phyloP scores from a whole-genome alignment of 2,329 filamentous ascomycete species.

The Paraphaeosphaeria sporulosa region DNA sequence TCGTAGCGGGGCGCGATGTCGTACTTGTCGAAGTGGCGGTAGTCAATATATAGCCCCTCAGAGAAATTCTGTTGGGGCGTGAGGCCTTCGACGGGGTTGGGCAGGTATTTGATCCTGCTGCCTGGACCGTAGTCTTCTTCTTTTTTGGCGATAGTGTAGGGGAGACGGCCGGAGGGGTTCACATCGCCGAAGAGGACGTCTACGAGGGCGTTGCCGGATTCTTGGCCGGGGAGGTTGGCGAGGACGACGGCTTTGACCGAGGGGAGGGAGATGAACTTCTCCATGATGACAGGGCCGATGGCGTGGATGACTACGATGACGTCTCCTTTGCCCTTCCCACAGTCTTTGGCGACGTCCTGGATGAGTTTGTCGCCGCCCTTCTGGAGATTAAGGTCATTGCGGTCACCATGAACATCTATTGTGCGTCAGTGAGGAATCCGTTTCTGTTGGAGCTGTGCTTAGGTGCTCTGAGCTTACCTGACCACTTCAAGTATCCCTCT shows the following conservation, averaged over 20 bases:
- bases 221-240: constrained; percentile 75
- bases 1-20: constrained; percentile 78
- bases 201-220: constrained; percentile 50
- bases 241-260: constrained; percentile 81
- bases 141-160: constrained; percentile 65
- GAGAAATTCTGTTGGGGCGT: constrained; percentile 83
- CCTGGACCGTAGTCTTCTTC: constrained; percentile 79
- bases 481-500: constrained; percentile 71
- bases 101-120: constrained; percentile 72
- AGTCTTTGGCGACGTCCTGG: constrained; percentile 73
- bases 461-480: constrained; percentile 15
- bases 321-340: constrained; percentile 64
- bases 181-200: constrained; percentile 51
- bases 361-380: constrained; percentile 81
- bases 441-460: neutral
- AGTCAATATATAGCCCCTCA: constrained; percentile 88
- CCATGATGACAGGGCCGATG: constrained; percentile 82
- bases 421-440: constrained; percentile 5
- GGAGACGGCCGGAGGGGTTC: constrained; percentile 59
- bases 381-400: constrained; percentile 78
- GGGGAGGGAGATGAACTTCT: constrained; percentile 79
- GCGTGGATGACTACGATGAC: constrained; percentile 88
- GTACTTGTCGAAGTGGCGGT: constrained; percentile 84
- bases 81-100: constrained; percentile 63
- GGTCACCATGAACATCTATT: constrained; percentile 72